Evolutionary conservation across 2,329 filamentous ascomycete species (phyloP), one percentile per base, ranked within the genome.

Genomic region (Sarocladiaceae sp.): DNA sequence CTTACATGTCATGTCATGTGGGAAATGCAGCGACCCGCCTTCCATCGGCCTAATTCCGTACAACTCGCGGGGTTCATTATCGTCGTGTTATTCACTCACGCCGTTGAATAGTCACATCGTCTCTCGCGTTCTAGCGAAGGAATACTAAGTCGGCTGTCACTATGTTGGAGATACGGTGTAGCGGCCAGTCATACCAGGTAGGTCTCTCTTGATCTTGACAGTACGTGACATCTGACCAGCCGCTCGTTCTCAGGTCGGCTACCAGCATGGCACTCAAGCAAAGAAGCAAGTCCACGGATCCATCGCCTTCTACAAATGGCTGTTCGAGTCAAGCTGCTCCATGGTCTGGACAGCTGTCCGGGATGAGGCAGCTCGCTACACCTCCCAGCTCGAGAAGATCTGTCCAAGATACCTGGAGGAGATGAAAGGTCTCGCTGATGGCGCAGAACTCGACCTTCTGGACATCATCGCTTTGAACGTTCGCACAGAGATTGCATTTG

Each of bases 401-500:
- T 51, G 44, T 31, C 45, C 51, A 2, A 43, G 39, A 11, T 50
- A 47, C 20, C 20, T 48, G 27, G 44, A 58, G 3, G 72, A 76
- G 49, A 70, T 75, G 46, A 53, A 57, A 45, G 80, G 74, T 10
- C 66, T 81, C 32, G 74, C 76, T 0, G 64, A 72, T 1, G 77
- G 76, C 2, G 65, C 74, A 0, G 58, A 53, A 0, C 55, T 68
- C 6, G 50, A 62, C 1, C 51, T 79, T 2, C 54, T 72, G 2
- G 73, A 78, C 37, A 68, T 81, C n/a, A 55, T 81, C 1, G 74
- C 76, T 2, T 57, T 81, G 10, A 81, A 81, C 45, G 69, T 77
- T 5, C 65, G 76, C 7, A 78, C 72, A 0, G 76, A 80, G 56
- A 78, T 79, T 48, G 66, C 66, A 2, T 78, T 80, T 46, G 76